Evolutionary conservation across 176 grass and related monocot genomes (phyloP).

Genomic region (Alloteropsis semialata): DNA sequence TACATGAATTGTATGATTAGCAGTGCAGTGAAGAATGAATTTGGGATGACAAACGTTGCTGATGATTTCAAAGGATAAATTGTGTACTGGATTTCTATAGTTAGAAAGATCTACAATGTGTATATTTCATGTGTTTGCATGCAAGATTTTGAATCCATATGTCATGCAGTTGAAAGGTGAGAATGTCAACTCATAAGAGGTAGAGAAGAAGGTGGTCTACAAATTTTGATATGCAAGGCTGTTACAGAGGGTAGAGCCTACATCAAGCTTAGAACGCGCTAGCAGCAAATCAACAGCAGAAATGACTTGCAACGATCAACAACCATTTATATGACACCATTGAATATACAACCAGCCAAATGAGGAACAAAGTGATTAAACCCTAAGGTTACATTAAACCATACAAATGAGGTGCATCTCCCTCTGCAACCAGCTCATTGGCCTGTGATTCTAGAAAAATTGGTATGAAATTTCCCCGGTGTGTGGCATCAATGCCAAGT

Average conservation of each 20-base stretch:
- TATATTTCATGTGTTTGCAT: not conserved
- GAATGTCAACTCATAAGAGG: not conserved
- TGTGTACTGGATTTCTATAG: not conserved
- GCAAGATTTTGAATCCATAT: not conserved
- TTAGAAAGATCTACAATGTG: not conserved
- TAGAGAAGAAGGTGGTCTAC: not conserved
- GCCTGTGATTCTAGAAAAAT: not conserved
- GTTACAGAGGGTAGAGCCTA: not conserved
- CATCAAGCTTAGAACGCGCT: not conserved
- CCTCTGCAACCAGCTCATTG: not conserved
- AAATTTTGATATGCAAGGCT: not conserved
- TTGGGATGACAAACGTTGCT: not conserved
- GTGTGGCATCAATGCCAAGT: not conserved
- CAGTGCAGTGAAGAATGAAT: not conserved
- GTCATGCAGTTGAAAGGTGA: not conserved
- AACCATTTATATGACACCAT: not conserved
- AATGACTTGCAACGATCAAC: not conserved
- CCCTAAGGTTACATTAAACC: not conserved
- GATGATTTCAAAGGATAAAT: not conserved
- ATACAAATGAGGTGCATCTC: not conserved
- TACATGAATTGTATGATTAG: not conserved
- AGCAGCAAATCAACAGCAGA: not conserved
- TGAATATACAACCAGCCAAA: not conserved
- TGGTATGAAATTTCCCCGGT: too few species aligned
- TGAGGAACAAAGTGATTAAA: not conserved